These are phyloP conservation scores for Cladosporium sp. DNA, from an alignment of 2,329 filamentous ascomycete genomes.

Conservation along the genomic window DNA sequence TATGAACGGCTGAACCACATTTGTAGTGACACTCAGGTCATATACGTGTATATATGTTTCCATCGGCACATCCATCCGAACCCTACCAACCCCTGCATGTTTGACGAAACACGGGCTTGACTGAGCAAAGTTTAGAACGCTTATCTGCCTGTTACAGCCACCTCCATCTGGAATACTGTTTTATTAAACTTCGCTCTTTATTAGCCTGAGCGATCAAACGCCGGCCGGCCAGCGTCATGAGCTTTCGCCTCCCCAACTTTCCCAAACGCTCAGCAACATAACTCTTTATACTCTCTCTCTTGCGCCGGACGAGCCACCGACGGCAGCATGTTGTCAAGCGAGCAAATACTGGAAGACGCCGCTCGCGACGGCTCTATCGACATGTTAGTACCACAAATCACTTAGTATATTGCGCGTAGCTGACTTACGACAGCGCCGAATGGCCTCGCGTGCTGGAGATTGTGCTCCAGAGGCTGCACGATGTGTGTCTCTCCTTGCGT, in stretches of 20 bases:
- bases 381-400: constrained; percentile 48
- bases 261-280: background rate
- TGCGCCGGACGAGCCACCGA: constrained; percentile 29
- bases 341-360: constrained; percentile 57
- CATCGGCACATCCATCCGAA: too few species aligned
- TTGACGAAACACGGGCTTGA: background rate
- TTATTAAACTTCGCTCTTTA: too few species aligned
- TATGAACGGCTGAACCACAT: too few species aligned
- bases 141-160: background rate
- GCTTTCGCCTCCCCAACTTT: background rate
- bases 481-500: constrained; percentile 46
- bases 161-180: too few species aligned
- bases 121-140: background rate
- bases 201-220: background rate
- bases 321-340: constrained; percentile 38
- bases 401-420: constrained; percentile 19
- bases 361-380: constrained; percentile 62
- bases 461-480: constrained; percentile 69
- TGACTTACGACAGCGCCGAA: constrained; percentile 55
- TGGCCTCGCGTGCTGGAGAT: constrained; percentile 70
- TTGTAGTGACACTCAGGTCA: too few species aligned
- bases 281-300: background rate
- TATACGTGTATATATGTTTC: too few species aligned
- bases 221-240: background rate
- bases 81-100: background rate